Percentiles rank a stretch among this genome's conserved stretches.
Evolutionary conservation across 176 grass and related monocot genomes (phyloP).

Genomic region (Triticum monococcum): DNA sequence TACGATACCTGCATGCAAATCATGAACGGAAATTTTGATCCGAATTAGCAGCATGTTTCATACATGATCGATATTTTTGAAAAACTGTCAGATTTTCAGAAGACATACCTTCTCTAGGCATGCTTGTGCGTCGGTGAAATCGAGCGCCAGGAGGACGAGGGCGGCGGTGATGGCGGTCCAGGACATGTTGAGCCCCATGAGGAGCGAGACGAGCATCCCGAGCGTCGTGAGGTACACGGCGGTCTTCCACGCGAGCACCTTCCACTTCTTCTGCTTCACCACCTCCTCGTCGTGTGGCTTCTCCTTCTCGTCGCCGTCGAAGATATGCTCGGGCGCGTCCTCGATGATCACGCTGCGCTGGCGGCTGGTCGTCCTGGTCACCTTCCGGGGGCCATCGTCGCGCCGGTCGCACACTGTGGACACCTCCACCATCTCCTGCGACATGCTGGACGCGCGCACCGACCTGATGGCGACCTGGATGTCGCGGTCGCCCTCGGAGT

Average conservation of each 20-base stretch:
- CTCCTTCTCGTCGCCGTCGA: constrained; percentile 6
- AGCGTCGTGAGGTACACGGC: constrained; percentile 79
- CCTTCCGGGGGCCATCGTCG: constrained; percentile 44
- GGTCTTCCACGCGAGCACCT: constrained; percentile 67
- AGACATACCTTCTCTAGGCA: constrained; percentile 84
- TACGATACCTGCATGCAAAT: constrained; percentile 72
- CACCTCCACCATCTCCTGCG: constrained; percentile 56
- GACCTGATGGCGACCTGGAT: constrained; percentile 56
- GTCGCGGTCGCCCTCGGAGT: constrained; percentile 55
- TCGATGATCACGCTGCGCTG: constrained; percentile 51
- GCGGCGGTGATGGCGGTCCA: constrained; percentile 92
- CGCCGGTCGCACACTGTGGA: constrained; percentile 44
- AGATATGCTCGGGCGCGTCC: constrained; percentile 32
- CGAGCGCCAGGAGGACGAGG: constrained; percentile 77
- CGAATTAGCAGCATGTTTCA: not conserved
- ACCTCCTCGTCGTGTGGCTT: constrained; percentile 28
- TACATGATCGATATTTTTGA: not conserved
- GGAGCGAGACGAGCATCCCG: constrained; percentile 76
- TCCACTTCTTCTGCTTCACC: constrained; percentile 53
- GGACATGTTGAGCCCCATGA: constrained; percentile 95
- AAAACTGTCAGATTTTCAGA: not conserved
- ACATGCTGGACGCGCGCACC: constrained; percentile 42
- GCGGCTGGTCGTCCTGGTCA: constrained; percentile 51
- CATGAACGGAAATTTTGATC: not conserved
- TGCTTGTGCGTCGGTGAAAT: constrained; percentile 88